Percentiles rank a stretch among this genome's conserved stretches.
Conservation (phyloP, 1,284 basidiomycete species). For the Marasmius sp. region DNA sequence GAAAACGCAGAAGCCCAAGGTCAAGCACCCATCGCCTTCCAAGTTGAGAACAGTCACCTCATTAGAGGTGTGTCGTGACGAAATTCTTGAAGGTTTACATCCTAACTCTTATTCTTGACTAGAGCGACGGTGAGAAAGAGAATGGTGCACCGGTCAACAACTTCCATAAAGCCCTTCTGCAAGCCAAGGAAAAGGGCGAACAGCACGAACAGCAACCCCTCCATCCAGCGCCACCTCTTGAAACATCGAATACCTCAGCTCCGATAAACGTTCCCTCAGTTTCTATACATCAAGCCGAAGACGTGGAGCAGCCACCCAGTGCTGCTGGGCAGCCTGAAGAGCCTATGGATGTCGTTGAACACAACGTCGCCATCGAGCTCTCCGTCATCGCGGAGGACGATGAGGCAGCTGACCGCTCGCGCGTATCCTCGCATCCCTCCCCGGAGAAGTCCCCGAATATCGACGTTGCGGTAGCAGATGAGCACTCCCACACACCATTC, state of each 20-base stretch:
- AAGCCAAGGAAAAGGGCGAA: conserved; percentile 30
- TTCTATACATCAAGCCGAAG: neutral
- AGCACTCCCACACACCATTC: neutral
- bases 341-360: neutral
- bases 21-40: conserved; percentile 28
- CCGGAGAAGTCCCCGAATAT: neutral
- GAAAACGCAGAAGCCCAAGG: conserved; percentile 54
- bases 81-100: neutral
- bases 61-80: conserved; percentile 42
- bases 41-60: conserved; percentile 45
- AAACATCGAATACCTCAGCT: neutral
- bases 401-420: conserved; percentile 48
- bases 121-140: conserved; percentile 40
- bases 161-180: conserved; percentile 51
- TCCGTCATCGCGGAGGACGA: conserved; percentile 75
- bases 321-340: neutral
- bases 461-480: neutral
- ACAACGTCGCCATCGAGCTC: conserved; percentile 33
- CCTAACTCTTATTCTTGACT: conserved; percentile 1
- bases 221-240: neutral
- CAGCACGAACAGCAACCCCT: conserved; percentile 6
- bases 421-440: conserved; percentile 19
- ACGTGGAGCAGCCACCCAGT: neutral
- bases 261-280: neutral
- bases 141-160: conserved; percentile 44